These are phyloP conservation scores for Exidia glandulosa DNA, from an alignment of 768 basidiomycete genomes.

Conservation along the genomic window DNA sequence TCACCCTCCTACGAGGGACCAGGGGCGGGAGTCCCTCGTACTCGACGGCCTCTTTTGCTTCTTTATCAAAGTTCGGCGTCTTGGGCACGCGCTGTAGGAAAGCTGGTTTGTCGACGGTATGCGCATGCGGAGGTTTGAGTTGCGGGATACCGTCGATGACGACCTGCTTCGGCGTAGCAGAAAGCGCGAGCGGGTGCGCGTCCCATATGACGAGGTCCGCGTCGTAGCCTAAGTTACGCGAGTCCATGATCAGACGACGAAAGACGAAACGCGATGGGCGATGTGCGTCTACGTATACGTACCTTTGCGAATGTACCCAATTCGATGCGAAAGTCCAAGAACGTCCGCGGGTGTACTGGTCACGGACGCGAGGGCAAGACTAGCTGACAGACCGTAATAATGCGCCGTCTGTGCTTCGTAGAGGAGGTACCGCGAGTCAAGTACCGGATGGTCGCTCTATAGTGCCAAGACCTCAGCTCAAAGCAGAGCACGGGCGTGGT, in stretches of 20 bases:
- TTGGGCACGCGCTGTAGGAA: slow-evolving; percentile 19
- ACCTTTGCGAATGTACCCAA: slow-evolving; percentile 22
- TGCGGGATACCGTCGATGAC: slow-evolving; percentile 34
- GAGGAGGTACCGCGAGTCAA: slow-evolving; percentile 23
- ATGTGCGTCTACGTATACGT: too few relatives aligned
- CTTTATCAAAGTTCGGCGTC: slow-evolving; percentile 20
- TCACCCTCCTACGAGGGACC: slow-evolving; percentile 10
- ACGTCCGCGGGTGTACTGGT: slow-evolving; percentile 25
- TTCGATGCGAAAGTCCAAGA: slow-evolving; percentile 27
- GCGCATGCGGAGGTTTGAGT: slow-evolving; percentile 5
- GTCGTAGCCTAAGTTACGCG: slow-evolving; percentile 31
- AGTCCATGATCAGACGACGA: background rate
- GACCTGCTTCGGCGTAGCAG: slow-evolving; percentile 29
- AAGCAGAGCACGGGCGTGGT: background rate
- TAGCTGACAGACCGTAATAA: slow-evolving; percentile 22
- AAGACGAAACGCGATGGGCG: too few relatives aligned
- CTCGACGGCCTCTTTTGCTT: slow-evolving; percentile 19
- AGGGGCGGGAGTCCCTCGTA: slow-evolving; percentile 26
- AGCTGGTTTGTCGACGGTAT: slow-evolving; percentile 14
- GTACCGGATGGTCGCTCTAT: slow-evolving; percentile 27
- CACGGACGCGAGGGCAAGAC: slow-evolving; percentile 20
- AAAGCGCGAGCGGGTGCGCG: slow-evolving; percentile 25
- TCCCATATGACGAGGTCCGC: slow-evolving; percentile 19
- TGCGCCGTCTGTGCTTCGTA: slow-evolving; percentile 26
- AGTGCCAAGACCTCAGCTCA: background rate